Conservation (phyloP, 2,329 filamentous ascomycete species). For the Arthrobotrys pseudoclavata region DNA sequence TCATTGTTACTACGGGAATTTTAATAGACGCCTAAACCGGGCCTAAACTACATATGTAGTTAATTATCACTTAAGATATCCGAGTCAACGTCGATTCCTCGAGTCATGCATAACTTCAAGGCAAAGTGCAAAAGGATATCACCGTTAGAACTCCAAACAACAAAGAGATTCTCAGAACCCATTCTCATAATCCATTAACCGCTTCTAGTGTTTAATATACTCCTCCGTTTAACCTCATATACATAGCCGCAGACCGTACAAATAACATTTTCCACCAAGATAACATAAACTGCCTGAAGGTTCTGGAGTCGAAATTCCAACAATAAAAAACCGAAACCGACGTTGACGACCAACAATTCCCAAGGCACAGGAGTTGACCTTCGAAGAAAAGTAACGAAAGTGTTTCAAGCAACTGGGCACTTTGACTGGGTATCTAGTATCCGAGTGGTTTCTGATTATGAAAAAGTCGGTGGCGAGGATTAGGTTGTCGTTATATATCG, state of each 20-base stretch:
- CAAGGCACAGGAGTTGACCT: not conserved
- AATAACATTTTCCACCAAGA: not conserved
- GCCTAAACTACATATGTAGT: no score
- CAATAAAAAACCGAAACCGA: not conserved
- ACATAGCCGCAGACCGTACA: not conserved
- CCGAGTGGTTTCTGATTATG: not conserved
- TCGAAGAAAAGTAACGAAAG: not conserved
- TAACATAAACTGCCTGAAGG: not conserved
- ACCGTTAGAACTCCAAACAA: not conserved
- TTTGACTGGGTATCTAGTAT: not conserved
- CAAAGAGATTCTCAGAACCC: not conserved
- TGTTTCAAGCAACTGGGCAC: not conserved
- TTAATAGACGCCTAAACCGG: no score
- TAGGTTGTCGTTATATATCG: not conserved
- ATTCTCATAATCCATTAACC: not conserved
- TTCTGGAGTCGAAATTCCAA: not conserved
- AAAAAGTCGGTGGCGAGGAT: not conserved
- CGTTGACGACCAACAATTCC: not conserved
- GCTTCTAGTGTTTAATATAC: not conserved
- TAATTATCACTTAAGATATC: no score
- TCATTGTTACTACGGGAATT: no score
- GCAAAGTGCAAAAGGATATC: not conserved
- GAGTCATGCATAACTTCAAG: not conserved
- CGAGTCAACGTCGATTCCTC: not conserved
- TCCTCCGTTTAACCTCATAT: not conserved